Conservation (phyloP, 2,329 filamentous ascomycete genomes). For the Blumeria hordei region DNA sequence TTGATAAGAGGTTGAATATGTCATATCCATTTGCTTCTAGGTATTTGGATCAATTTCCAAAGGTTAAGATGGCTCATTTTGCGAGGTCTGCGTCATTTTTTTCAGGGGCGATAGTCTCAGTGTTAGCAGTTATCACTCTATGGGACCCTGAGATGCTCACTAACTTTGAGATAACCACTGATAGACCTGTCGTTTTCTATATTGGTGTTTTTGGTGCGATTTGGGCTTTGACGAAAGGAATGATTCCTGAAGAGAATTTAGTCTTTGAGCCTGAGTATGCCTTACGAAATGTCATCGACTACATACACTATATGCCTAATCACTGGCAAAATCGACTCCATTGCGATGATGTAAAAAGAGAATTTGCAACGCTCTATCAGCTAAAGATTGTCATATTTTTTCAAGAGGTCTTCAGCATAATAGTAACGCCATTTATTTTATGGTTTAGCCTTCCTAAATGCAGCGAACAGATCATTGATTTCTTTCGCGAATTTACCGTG, state of each 20-base stretch:
- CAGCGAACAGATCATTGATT: slow-evolving; percentile 84
- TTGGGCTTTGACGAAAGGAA: slow-evolving; percentile 62
- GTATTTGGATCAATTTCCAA: slow-evolving; percentile 91
- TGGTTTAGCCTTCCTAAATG: slow-evolving; percentile 69
- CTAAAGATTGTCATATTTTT: slow-evolving; percentile 78
- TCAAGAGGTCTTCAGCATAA: slow-evolving; percentile 77
- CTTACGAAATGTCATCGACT: slow-evolving; percentile 69
- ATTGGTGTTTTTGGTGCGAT: slow-evolving; percentile 59
- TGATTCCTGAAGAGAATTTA: slow-evolving; percentile 65
- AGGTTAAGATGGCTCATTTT: slow-evolving; percentile 72
- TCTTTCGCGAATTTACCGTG: slow-evolving; percentile 92
- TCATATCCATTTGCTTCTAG: slow-evolving; percentile 80
- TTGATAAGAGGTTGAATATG: slow-evolving; percentile 75
- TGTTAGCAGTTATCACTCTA: slow-evolving; percentile 64
- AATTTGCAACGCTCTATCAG: slow-evolving; percentile 80
- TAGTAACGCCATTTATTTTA: slow-evolving; percentile 74
- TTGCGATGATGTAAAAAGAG: slow-evolving; percentile 73
- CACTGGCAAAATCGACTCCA: slow-evolving; percentile 83
- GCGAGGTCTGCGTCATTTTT: slow-evolving; percentile 73
- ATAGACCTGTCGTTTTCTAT: slow-evolving; percentile 78
- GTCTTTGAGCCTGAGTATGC: slow-evolving; percentile 87
- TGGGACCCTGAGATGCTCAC: slow-evolving; percentile 79
- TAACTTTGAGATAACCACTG: slow-evolving; percentile 72
- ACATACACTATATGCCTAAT: slow-evolving; percentile 73
- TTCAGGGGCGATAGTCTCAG: slow-evolving; percentile 61